Evolutionary conservation across 176 grass and related monocot genomes (phyloP).

Genomic region (Tillandsia fasciculata): DNA sequence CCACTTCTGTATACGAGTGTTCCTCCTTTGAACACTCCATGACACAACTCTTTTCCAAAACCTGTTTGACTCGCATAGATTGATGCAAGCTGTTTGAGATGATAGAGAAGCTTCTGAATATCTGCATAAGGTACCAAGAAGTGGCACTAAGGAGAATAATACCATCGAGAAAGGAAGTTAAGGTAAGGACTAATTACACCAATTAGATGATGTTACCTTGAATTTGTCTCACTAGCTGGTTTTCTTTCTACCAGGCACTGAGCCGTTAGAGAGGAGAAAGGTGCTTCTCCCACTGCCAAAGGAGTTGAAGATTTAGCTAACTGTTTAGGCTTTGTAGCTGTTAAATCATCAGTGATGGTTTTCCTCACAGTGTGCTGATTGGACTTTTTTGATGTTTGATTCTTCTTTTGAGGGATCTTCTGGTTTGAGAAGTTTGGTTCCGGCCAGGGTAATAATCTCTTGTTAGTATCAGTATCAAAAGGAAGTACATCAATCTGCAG

Average conservation of each 20-base stretch:
- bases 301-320: conserved; percentile 16
- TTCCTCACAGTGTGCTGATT: conserved; percentile 8
- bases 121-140: conserved; percentile 30
- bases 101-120: conserved; percentile 30
- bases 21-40: conserved; percentile 14
- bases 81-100: conserved; percentile 22
- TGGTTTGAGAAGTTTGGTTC: conserved; percentile 36
- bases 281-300: conserved; percentile 12
- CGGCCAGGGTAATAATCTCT: conserved; percentile 31
- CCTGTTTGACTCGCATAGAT: conserved; percentile 14
- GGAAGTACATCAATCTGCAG: conserved; percentile 26
- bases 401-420: conserved; percentile 26
- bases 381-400: conserved; percentile 34
- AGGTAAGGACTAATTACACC: neutral
- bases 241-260: conserved; percentile 11
- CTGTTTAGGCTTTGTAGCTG: conserved; percentile 14
- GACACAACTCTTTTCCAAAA: conserved; percentile 21
- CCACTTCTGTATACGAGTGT: conserved; percentile 15
- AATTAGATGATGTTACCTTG: conserved; percentile 32
- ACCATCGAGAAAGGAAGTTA: conserved; percentile 1
- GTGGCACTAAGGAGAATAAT: conserved; percentile 1
- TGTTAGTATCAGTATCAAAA: conserved; percentile 25
- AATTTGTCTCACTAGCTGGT: conserved; percentile 9
- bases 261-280: conserved; percentile 9
- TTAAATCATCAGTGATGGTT: conserved; percentile 14